Conservation (phyloP, 2,329 filamentous ascomycete species). For the Tolypocladium tundrense region DNA sequence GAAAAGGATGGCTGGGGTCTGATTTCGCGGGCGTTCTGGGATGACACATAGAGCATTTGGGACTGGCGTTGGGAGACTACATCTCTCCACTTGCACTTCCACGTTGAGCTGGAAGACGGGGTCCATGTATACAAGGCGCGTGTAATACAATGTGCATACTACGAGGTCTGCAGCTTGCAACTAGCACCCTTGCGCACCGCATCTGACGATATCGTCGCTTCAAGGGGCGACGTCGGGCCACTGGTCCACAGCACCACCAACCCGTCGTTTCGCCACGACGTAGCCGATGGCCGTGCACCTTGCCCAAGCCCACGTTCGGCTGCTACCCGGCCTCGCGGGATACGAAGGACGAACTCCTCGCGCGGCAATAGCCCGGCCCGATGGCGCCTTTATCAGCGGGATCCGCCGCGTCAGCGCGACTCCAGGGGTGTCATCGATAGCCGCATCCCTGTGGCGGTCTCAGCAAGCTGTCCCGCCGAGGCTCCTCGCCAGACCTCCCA, state of each 20-base stretch:
- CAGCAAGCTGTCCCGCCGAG: too few species aligned
- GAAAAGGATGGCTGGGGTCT: background rate
- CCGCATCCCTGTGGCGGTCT: too few species aligned
- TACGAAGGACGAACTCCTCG: too few species aligned
- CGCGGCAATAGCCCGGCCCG: too few species aligned
- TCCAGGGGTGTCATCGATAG: too few species aligned
- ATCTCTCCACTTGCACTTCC: constrained; percentile 13
- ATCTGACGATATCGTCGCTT: background rate
- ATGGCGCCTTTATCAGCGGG: too few species aligned
- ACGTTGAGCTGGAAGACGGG: background rate
- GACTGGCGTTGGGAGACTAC: constrained; percentile 18
- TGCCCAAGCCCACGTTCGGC: too few species aligned
- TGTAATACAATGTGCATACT: background rate
- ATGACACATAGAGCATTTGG: constrained; percentile 19
- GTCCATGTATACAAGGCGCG: background rate
- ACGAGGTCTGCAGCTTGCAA: background rate
- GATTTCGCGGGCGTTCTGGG: constrained; percentile 13
- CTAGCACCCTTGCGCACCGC: background rate
- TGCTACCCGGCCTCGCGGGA: too few species aligned
- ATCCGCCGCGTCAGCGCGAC: too few species aligned
- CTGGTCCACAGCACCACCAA: background rate
- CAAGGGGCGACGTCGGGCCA: background rate
- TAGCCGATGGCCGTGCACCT: background rate
- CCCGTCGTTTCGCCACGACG: background rate
- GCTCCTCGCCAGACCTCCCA: too few species aligned